phyloP scores from a whole-genome alignment of 441 rosid species.

The Corymbia calophylla region DNA sequence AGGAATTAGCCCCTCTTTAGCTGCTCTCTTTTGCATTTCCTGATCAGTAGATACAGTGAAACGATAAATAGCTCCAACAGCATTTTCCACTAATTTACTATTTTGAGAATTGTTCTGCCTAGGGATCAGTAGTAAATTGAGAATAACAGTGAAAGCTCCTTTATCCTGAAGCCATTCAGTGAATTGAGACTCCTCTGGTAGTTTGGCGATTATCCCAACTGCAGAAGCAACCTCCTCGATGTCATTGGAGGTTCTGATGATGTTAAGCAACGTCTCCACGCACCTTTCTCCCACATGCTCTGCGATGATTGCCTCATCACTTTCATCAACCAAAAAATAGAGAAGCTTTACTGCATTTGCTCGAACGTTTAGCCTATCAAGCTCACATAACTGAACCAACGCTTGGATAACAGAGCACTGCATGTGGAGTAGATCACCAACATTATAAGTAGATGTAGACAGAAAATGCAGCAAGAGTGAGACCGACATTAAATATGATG shows the following conservation, averaged over 20 bases:
- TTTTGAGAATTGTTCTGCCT: slow-evolving; percentile 22
- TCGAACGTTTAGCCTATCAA: slow-evolving; percentile 25
- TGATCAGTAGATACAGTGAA: slow-evolving; percentile 29
- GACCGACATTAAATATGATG: background rate
- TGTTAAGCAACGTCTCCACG: slow-evolving; percentile 33
- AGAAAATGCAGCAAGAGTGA: background rate
- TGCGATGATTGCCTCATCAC: slow-evolving; percentile 32
- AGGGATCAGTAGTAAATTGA: slow-evolving; percentile 5
- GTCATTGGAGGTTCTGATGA: slow-evolving; percentile 33
- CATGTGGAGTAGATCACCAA: slow-evolving; percentile 1
- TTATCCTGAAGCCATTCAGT: slow-evolving; percentile 47
- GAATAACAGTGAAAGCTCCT: slow-evolving; percentile 25
- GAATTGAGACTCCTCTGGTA: slow-evolving; percentile 38
- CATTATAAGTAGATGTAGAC: background rate
- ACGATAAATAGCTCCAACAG: slow-evolving; percentile 39
- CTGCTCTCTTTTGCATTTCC: slow-evolving; percentile 48
- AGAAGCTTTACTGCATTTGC: slow-evolving; percentile 51
- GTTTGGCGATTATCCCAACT: slow-evolving; percentile 36
- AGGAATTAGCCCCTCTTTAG: slow-evolving; percentile 48
- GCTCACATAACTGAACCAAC: slow-evolving; percentile 41
- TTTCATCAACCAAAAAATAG: slow-evolving; percentile 39
- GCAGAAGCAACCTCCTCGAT: slow-evolving; percentile 39
- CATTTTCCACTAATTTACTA: slow-evolving; percentile 34
- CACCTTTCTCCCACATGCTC: slow-evolving; percentile 39
- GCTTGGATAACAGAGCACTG: slow-evolving; percentile 50